Conservation (phyloP, 768 basidiomycete species). For the Xerocomus brunneocitrinus region DNA sequence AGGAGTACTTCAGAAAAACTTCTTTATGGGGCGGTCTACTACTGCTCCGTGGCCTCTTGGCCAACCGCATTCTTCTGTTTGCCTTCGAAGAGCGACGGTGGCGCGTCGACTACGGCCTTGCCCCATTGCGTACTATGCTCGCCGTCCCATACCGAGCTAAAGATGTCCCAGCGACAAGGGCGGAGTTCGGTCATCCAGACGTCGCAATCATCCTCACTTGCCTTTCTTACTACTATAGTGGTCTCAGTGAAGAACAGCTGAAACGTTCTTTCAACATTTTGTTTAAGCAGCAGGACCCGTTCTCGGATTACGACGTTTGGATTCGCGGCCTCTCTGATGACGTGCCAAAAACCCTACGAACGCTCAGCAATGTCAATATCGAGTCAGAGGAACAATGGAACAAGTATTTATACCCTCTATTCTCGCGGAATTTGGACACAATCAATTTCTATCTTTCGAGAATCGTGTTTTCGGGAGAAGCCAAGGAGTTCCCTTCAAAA, state of each 20-base stretch:
- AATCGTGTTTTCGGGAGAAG: not conserved
- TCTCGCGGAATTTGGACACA: not conserved
- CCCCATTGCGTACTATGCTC: constrained; percentile 10
- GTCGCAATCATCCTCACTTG: constrained; percentile 12
- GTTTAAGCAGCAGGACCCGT: not conserved
- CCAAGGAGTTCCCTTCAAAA: constrained; percentile 19
- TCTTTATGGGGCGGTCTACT: constrained; percentile 19
- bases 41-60: constrained; percentile 31
- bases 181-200: constrained; percentile 29
- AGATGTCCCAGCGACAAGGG: constrained; percentile 19
- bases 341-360: not conserved
- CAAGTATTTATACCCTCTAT: not conserved
- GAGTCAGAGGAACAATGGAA: not conserved
- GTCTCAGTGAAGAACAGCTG: constrained; percentile 8
- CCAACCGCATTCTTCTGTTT: constrained; percentile 17
- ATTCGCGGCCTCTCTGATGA: not conserved
- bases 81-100: constrained; percentile 22
- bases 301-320: not conserved
- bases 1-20: not conserved
- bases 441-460: not conserved
- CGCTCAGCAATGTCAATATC: not conserved
- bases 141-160: constrained; percentile 29
- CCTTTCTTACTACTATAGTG: constrained; percentile 23
- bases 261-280: not conserved
- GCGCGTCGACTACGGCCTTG: constrained; percentile 24